These are phyloP conservation scores for Cytospora schulzeri DNA, from an alignment of 2,329 filamentous ascomycete genomes.

Conservation along the genomic window DNA sequence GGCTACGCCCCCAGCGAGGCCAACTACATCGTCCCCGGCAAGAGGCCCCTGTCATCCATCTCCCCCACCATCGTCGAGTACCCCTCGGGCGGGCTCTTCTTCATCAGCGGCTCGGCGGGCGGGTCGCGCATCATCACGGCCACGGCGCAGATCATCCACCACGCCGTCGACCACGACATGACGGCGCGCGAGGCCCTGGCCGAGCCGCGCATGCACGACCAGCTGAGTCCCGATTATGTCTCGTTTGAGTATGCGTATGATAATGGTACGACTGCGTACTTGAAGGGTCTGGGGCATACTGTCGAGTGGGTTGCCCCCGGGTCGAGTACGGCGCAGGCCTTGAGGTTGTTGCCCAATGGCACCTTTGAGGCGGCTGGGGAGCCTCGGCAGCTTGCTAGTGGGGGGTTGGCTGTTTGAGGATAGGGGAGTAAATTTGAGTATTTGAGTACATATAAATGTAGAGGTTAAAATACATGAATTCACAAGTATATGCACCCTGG, in stretches of 20 bases:
- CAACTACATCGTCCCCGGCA: slow-evolving; percentile 76
- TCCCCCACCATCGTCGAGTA: slow-evolving; percentile 54
- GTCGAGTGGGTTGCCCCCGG: slow-evolving; percentile 68
- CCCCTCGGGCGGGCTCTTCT: slow-evolving; percentile 64
- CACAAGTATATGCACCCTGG: too few relatives aligned
- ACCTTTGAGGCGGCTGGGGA: slow-evolving; percentile 27
- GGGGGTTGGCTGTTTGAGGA: slow-evolving; percentile 23
- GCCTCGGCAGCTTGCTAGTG: slow-evolving; percentile 25
- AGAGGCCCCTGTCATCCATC: slow-evolving; percentile 78
- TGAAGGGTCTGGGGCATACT: slow-evolving; percentile 69
- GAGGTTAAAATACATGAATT: not conserved
- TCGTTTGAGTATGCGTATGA: slow-evolving; percentile 71
- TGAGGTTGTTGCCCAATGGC: slow-evolving; percentile 57
- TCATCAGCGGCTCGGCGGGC: slow-evolving; percentile 74
- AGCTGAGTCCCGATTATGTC: slow-evolving; percentile 72
- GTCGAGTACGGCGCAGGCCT: slow-evolving; percentile 69
- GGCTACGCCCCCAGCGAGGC: slow-evolving; percentile 73
- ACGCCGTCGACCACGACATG: slow-evolving; percentile 67
- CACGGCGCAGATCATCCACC: slow-evolving; percentile 73
- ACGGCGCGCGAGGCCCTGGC: slow-evolving; percentile 63
- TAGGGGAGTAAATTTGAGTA: too few relatives aligned
- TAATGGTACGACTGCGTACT: slow-evolving; percentile 62
- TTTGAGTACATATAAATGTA: not conserved
- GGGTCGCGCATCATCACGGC: slow-evolving; percentile 82
- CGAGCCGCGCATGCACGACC: slow-evolving; percentile 75